Evolutionary conservation across 805 yeast species (phyloP), one percentile per base, ranked within the genome.

Genomic region (Wickerhamiella bombiphila): DNA sequence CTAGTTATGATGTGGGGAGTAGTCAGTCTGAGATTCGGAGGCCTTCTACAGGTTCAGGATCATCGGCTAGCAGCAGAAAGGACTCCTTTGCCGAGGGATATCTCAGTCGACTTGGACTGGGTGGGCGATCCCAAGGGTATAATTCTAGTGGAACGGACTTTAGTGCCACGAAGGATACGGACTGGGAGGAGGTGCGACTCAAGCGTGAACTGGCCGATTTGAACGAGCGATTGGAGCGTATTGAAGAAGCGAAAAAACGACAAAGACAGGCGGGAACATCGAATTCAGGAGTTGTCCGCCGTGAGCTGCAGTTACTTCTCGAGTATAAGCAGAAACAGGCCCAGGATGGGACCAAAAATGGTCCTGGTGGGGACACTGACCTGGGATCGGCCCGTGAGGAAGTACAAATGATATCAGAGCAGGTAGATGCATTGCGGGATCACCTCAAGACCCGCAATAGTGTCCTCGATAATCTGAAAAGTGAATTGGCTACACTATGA

Each of bases 141-240:
- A 73, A 51, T 56, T 74, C 41, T 64, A 61, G 43, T 66, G 76
- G 54, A 61, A 77, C 42, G 77, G 83, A 14, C 60, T 70, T n/a
- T 51, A 56, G 18, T 41, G 54, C 43, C 48, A 49, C 43, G 88
- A 50, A 51, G 49, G 85, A 77, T n/a, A 74, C 83, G 2, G 94
- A 85, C 52, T 83, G 96, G 94, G 96, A 86, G 56, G 83, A 79
- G 51, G 93, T 79, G 13, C 69, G 91, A 48, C 67, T 85, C 46
- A 74, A 75, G 59, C 70, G 86, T 43, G 88, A 85, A 54, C 64
- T 88, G 43, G 67, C 74, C 9, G 81, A 80, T 43, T 59, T 86
- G 34, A 94, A 85, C 49, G 63, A 60, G 6, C 67, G 70, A 41
- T 76, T 80, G 2, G 72, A 71, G 44, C 54, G 57, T 14, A 34